Evolutionary conservation across 345 rosid species (phyloP).

Genomic region (Eucalyptus camaldulensis): DNA sequence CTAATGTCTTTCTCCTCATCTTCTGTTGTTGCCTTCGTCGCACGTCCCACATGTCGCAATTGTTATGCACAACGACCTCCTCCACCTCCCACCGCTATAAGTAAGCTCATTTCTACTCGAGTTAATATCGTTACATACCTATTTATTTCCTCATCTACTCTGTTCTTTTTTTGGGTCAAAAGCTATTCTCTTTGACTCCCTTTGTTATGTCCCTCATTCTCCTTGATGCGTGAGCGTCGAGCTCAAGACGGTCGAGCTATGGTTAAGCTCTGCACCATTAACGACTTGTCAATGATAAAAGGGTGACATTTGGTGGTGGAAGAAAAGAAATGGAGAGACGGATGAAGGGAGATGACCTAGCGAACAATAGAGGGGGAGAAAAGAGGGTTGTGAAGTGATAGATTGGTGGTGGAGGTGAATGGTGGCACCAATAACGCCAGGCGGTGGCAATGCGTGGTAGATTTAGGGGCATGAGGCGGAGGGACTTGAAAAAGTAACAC

Average conservation of each 20-base stretch:
- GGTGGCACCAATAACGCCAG: not conserved
- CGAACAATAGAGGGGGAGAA: not conserved
- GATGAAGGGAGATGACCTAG: not conserved
- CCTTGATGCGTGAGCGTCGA: not conserved
- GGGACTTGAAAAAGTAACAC: not conserved
- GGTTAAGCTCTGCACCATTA: not conserved
- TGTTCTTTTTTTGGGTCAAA: too few relatives aligned
- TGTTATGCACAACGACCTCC: not conserved
- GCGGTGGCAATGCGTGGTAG: not conserved
- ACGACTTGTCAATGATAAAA: not conserved
- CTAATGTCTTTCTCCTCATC: not conserved
- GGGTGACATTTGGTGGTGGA: not conserved
- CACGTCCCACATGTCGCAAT: accelerated
- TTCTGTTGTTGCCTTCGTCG: not conserved
- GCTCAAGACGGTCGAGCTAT: not conserved
- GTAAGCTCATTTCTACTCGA: not conserved
- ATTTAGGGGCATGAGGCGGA: not conserved
- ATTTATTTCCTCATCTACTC: not conserved
- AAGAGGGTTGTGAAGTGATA: not conserved
- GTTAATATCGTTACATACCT: not conserved
- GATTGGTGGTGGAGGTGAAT: not conserved
- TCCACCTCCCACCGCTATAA: not conserved
- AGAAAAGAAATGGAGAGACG: not conserved
- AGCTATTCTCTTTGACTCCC: too few relatives aligned
- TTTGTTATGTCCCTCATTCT: not conserved